These are phyloP conservation scores for Alternaria sp. DNA, from an alignment of 2,329 filamentous ascomycete genomes.

Conservation along the genomic window DNA sequence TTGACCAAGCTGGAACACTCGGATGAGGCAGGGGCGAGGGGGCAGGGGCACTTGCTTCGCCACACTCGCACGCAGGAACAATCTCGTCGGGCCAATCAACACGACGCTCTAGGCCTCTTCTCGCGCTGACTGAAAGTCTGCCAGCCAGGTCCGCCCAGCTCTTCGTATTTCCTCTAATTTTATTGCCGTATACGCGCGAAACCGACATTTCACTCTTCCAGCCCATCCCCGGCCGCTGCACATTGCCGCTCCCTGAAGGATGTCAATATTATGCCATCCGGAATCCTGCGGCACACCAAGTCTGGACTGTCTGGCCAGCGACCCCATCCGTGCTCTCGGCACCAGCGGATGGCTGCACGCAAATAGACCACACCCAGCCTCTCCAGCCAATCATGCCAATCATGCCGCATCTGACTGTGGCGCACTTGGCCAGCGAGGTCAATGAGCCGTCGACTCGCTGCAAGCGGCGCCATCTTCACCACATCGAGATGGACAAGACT, in stretches of 20 bases:
- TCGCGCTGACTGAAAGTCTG: conserved; percentile 12
- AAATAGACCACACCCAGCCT: conserved; percentile 3
- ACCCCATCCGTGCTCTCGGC: conserved; percentile 23
- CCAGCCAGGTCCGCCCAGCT: conserved; percentile 9
- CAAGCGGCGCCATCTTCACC: background rate
- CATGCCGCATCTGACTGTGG: background rate
- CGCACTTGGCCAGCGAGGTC: background rate
- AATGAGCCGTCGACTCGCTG: conserved; percentile 3
- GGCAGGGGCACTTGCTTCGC: conserved; percentile 23
- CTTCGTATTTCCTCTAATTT: conserved; percentile 6
- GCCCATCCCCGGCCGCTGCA: background rate
- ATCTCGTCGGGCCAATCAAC: conserved; percentile 20
- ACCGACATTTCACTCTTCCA: background rate
- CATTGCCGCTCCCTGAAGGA: background rate
- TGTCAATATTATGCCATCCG: conserved; percentile 10
- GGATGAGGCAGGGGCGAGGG: conserved; percentile 23
- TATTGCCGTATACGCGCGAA: background rate
- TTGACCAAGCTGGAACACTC: conserved; percentile 6
- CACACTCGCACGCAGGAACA: conserved; percentile 31
- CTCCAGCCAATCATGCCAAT: conserved; percentile 12
- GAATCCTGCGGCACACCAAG: conserved; percentile 11
- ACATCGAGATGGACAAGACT: background rate
- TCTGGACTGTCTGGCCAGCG: conserved; percentile 9
- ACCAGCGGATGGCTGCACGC: conserved; percentile 10
- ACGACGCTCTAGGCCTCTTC: conserved; percentile 2